phyloP scores from a whole-genome alignment of 73 alveolate species.

The Diophrys sp. region DNA sequence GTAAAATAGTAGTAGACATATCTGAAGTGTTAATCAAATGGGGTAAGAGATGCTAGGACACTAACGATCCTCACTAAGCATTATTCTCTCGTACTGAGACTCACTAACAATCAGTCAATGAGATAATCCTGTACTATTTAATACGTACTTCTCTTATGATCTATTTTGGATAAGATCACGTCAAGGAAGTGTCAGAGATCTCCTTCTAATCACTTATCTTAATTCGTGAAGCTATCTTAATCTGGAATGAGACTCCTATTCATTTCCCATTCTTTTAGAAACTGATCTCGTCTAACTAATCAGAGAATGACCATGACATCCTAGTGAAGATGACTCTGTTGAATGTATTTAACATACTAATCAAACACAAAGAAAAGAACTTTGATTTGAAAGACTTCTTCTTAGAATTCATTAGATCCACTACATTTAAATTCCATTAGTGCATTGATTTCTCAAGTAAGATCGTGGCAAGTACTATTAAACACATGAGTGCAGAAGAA shows the following conservation, averaged over 20 bases:
- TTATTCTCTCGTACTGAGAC: neutral
- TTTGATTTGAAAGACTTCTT: conserved; percentile 33
- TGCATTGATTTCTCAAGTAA: conserved; percentile 11
- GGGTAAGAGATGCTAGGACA: conserved; percentile 10
- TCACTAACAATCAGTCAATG: conserved; percentile 12
- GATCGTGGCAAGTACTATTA: neutral
- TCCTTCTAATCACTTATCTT: conserved; percentile 17
- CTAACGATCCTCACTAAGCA: conserved; percentile 1
- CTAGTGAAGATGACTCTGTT: conserved; percentile 26
- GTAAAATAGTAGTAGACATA: conserved; percentile 27
- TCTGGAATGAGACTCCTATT: conserved; percentile 14
- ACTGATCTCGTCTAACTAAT: conserved; percentile 21
- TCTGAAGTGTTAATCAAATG: conserved; percentile 39
- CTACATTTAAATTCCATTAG: conserved; percentile 6
- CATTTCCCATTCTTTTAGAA: conserved; percentile 48
- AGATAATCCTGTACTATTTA: conserved; percentile 30
- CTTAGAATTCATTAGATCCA: conserved; percentile 8
- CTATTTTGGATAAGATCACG: conserved; percentile 13
- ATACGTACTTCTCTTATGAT: conserved; percentile 42
- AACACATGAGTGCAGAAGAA: neutral
- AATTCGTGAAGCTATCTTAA: conserved; percentile 25
- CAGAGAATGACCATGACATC: conserved; percentile 15
- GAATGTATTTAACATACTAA: conserved; percentile 38
- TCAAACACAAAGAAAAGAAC: conserved; percentile 10
- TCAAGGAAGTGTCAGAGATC: conserved; percentile 23